These are phyloP conservation scores for Quercus mongolica DNA, from an alignment of 306 rosid species.

Conservation along the genomic window DNA sequence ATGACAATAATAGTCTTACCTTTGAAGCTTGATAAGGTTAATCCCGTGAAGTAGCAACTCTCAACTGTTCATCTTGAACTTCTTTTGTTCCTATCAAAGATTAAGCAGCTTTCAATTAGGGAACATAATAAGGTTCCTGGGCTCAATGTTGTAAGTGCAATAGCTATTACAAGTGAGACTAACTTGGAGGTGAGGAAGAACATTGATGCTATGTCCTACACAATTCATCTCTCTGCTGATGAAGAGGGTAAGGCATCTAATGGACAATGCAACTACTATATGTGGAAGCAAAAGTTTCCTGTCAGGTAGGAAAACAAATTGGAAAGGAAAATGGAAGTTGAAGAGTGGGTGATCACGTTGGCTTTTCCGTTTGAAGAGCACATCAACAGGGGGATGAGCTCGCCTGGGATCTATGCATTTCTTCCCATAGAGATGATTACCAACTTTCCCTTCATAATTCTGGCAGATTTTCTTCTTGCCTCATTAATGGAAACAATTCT, in stretches of 20 bases:
- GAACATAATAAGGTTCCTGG: constrained; percentile 38
- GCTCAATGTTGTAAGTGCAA: constrained; percentile 34
- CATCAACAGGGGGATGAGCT: constrained; percentile 35
- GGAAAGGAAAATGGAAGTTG: constrained; percentile 54
- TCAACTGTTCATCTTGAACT: constrained; percentile 65
- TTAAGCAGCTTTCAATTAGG: constrained; percentile 56
- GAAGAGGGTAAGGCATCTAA: constrained; percentile 18
- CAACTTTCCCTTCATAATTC: constrained; percentile 67
- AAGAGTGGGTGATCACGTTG: constrained; percentile 54
- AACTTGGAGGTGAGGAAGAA: constrained; percentile 44
- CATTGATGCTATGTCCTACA: constrained; percentile 67
- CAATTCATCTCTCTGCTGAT: constrained; percentile 43
- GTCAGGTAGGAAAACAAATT: constrained; percentile 43
- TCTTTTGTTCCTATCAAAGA: constrained; percentile 63
- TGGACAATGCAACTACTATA: constrained; percentile 43
- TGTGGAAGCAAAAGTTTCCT: constrained; percentile 76
- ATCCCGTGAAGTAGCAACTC: constrained; percentile 62
- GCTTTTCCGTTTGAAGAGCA: constrained; percentile 63
- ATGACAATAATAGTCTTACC: constrained; percentile 63
- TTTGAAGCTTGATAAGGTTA: constrained; percentile 58
- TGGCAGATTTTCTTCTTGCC: constrained; percentile 68
- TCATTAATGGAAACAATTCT: constrained; percentile 74
- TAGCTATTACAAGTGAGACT: constrained; percentile 54
- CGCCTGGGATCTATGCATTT: constrained; percentile 64
- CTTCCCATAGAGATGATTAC: constrained; percentile 81